These are phyloP conservation scores for Megacollybia platyphylla DNA, from an alignment of 1,284 basidiomycete species.

Conservation along the genomic window DNA sequence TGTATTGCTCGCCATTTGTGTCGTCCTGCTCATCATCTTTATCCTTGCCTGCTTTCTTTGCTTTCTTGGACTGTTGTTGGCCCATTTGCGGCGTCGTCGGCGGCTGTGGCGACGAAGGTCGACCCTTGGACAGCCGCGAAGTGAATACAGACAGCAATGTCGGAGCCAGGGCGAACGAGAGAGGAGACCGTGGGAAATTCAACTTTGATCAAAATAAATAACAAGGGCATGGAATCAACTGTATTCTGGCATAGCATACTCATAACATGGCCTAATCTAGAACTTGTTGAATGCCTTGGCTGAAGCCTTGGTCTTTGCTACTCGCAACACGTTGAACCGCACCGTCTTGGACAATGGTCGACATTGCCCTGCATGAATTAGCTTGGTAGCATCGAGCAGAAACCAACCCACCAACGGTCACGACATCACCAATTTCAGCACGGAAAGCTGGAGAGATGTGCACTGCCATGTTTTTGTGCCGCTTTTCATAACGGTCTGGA, in stretches of 20 bases:
- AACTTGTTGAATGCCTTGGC: slow-evolving; percentile 92
- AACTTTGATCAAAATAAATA: not conserved
- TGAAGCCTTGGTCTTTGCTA: slow-evolving; percentile 80
- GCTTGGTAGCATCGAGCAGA: not conserved
- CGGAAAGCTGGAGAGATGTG: slow-evolving; percentile 99
- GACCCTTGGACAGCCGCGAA: slow-evolving; percentile 53
- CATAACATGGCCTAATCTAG: slow-evolving; percentile 31
- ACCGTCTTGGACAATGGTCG: slow-evolving; percentile 99
- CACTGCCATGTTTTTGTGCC: slow-evolving; percentile 97
- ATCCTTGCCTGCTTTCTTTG: slow-evolving; percentile 55
- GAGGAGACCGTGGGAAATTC: not conserved
- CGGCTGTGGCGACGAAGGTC: slow-evolving; percentile 57
- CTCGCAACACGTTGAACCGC: slow-evolving; percentile 94
- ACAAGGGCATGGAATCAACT: not conserved
- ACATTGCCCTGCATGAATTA: slow-evolving; percentile 67
- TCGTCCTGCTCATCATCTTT: slow-evolving; percentile 44
- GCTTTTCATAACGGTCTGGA: slow-evolving; percentile 87
- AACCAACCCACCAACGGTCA: slow-evolving; percentile 81
- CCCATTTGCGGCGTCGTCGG: slow-evolving; percentile 45
- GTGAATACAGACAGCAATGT: slow-evolving; percentile 66
- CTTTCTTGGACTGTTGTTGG: slow-evolving; percentile 70
- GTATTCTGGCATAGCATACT: slow-evolving; percentile 10
- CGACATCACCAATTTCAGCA: slow-evolving; percentile 83
- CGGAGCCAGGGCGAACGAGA: slow-evolving; percentile 43
- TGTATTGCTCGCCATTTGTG: slow-evolving; percentile 24